A percentile compares a stretch with the other conserved stretches of the same genome.
phyloP scores from a whole-genome alignment of 345 rosid species.

The Salix viminalis region DNA sequence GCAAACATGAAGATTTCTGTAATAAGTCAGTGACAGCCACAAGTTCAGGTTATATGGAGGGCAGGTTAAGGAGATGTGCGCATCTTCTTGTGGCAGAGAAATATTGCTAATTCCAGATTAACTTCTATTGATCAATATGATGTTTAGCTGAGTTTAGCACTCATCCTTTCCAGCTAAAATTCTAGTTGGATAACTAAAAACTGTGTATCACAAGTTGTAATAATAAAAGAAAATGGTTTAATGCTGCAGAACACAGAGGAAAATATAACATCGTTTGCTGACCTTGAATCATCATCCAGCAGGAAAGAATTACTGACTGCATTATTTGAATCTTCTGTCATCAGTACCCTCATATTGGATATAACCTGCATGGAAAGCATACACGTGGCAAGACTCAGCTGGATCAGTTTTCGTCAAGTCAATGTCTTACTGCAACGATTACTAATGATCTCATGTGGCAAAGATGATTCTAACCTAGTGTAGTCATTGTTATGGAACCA shows the following conservation, averaged over 20 bases:
- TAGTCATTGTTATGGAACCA: not conserved
- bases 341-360: slow-evolving; percentile 80
- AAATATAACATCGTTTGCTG: not conserved
- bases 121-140: not conserved
- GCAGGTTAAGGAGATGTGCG: not conserved
- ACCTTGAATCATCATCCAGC: slow-evolving; percentile 96
- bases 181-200: not conserved
- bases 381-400: not conserved
- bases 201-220: not conserved
- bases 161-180: not conserved
- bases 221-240: not conserved
- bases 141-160: not conserved
- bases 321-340: slow-evolving; percentile 96
- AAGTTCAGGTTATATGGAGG: not conserved
- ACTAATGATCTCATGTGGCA: not conserved
- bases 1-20: slow-evolving; percentile 19
- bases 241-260: not conserved
- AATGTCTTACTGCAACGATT: not conserved
- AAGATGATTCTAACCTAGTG: slow-evolving; percentile 18
- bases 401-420: not conserved
- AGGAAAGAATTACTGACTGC: slow-evolving; percentile 93
- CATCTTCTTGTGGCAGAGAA: not conserved
- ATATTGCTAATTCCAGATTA: not conserved
- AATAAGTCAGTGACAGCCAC: slow-evolving; percentile 1
- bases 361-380: slow-evolving; percentile 46